Evolutionary conservation across 2,329 filamentous ascomycete genomes (phyloP).

Genomic region (Colletotrichum filicis): DNA sequence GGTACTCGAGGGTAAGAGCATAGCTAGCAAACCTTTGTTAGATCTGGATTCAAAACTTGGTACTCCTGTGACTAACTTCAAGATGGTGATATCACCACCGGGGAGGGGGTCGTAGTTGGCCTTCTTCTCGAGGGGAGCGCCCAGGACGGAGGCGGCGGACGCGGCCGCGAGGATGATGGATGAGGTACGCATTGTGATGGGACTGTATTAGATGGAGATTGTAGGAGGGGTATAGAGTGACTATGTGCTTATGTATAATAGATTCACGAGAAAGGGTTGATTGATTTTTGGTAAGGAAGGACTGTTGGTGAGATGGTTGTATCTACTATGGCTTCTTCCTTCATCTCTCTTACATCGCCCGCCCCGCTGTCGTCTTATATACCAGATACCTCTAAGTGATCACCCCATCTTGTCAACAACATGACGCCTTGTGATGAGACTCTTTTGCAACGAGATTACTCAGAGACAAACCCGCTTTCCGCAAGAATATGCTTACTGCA

Average conservation of each 20-base stretch:
- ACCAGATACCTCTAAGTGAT: background rate
- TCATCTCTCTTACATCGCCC: no score
- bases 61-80: constrained; percentile 35
- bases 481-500: background rate
- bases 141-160: constrained; percentile 18
- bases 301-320: constrained; percentile 17
- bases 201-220: background rate
- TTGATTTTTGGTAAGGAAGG: background rate
- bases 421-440: constrained; percentile 2
- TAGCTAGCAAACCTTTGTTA: constrained; percentile 46
- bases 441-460: background rate
- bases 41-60: background rate
- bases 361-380: background rate
- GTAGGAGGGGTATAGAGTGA: background rate
- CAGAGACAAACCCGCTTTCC: background rate
- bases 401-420: background rate
- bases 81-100: constrained; percentile 45
- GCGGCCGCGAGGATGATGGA: constrained; percentile 19
- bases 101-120: constrained; percentile 37
- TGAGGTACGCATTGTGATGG: constrained; percentile 27
- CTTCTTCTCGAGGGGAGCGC: constrained; percentile 28
- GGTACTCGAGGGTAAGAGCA: constrained; percentile 62
- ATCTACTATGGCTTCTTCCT: background rate
- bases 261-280: background rate
- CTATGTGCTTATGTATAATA: background rate